phyloP scores from a whole-genome alignment of 2,329 filamentous ascomycete species.

The Epicoccum sorghinum region DNA sequence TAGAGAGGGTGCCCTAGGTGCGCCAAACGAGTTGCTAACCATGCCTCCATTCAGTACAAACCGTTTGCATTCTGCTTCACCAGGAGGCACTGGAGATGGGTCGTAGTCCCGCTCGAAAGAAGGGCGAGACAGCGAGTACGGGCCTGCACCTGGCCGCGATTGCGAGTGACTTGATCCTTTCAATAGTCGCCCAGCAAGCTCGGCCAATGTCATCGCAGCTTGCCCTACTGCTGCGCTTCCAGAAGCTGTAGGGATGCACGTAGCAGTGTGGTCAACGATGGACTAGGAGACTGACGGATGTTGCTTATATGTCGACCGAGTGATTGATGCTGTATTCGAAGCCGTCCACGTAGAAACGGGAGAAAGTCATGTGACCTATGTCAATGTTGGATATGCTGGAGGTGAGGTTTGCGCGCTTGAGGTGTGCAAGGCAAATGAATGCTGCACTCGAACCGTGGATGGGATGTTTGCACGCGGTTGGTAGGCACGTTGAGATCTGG shows the following conservation, averaged over 20 bases:
- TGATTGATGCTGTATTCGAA: slow-evolving; percentile 44
- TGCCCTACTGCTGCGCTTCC: slow-evolving; percentile 26
- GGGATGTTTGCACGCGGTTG: background rate
- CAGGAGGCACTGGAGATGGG: slow-evolving; percentile 18
- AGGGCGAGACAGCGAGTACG: slow-evolving; percentile 19
- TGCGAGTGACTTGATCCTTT: slow-evolving; percentile 43
- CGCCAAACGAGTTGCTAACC: slow-evolving; percentile 32
- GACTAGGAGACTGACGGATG: slow-evolving; percentile 31
- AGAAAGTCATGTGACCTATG: slow-evolving; percentile 48
- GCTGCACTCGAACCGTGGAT: background rate
- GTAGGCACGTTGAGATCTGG: slow-evolving; percentile 1
- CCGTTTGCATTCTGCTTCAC: slow-evolving; percentile 20
- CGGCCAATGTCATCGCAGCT: slow-evolving; percentile 37
- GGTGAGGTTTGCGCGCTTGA: slow-evolving; percentile 33
- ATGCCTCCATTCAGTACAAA: slow-evolving; percentile 30
- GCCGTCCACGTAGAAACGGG: slow-evolving; percentile 37
- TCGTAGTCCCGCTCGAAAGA: slow-evolving; percentile 25
- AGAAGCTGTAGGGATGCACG: slow-evolving; percentile 5
- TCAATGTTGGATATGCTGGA: slow-evolving; percentile 47
- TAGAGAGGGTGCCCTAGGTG: slow-evolving; percentile 31
- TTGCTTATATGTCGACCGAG: slow-evolving; percentile 38
- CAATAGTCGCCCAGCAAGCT: slow-evolving; percentile 42
- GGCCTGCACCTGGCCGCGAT: slow-evolving; percentile 28
- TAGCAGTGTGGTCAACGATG: slow-evolving; percentile 28
- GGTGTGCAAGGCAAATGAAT: slow-evolving; percentile 23